Evolutionary conservation across 1,284 basidiomycete genomes (phyloP), one percentile per base, ranked within the genome.

Genomic region (Sutorius eximius): DNA sequence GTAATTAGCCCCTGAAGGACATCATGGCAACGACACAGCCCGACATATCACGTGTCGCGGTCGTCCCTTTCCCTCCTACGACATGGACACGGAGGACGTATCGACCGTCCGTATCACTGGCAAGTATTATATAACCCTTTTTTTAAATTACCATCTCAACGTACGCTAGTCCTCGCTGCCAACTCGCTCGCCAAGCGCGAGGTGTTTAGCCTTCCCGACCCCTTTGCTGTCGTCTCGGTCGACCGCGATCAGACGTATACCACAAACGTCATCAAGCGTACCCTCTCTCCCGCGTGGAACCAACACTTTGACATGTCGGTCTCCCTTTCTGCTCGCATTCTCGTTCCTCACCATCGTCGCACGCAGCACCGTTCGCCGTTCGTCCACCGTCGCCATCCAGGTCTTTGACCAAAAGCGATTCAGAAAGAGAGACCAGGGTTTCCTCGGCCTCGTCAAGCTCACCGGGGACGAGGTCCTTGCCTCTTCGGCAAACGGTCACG

Each of bases 381-480:
- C 89, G 29, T 97, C 94, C 42, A 86, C 91, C 64, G 85, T 99
- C 58, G 87, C 89, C n/a, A 93, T 98, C 48, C 95, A 98, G 77
- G 90, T 98, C 65, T 98, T 98, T 70, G 96, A 99, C 78, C 93
- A 98, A 75, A 87, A 89, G 72, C 97, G 97, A 77, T 98, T 97
- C 80, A 98, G 89, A 79, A 91, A 91, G 74, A 87, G 91, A 67
- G 95, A 99, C 73, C 96, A 99, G 77, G 96, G 95, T 62, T 87
- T 83, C 73, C 62, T 70, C 36, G 68, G 68, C 30, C 70, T 73
- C 38, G 60, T 73, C 56, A 65, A 55, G 40, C 52, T 70, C n/a
- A 32, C 43, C 0, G 68, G 71, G 13, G 55, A 65, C 16, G 59
- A 70, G 45, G 70, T 58, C 6, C 60, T 70, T 37, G 41, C 54